Evolutionary conservation across 2,329 filamentous ascomycete species (phyloP).

Genomic region (Xylariaceae sp.): DNA sequence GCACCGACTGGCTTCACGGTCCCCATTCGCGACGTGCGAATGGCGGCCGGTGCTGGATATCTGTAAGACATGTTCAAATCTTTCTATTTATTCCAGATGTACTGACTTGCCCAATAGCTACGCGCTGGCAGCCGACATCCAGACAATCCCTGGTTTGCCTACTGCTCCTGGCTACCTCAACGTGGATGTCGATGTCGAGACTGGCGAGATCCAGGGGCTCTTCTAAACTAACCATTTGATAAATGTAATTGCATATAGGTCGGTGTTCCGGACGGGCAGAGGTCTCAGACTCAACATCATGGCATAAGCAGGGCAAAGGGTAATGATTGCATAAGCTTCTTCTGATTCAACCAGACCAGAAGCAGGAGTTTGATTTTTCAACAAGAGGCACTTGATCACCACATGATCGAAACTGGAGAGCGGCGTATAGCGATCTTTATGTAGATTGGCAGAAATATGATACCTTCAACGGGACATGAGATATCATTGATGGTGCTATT

Average conservation of each 20-base stretch:
- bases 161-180: conserved; percentile 95
- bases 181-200: conserved; percentile 78
- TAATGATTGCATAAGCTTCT: conserved; percentile 10
- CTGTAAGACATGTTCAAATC: conserved; percentile 52
- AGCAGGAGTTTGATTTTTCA: conserved; percentile 5
- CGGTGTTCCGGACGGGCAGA: conserved; percentile 8
- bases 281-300: conserved; percentile 16
- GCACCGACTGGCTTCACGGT: conserved; percentile 92
- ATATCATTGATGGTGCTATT: neutral
- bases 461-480: conserved; percentile 16
- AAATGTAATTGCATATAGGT: neutral
- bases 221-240: conserved; percentile 61
- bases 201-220: conserved; percentile 81
- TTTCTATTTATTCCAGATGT: conserved; percentile 10
- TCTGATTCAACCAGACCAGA: conserved; percentile 19
- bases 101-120: conserved; percentile 56
- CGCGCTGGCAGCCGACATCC: conserved; percentile 92
- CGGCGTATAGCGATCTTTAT: neutral
- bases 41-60: conserved; percentile 93
- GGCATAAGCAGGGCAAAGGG: conserved; percentile 4
- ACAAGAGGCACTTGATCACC: neutral
- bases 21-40: conserved; percentile 86
- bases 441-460: conserved; percentile 1
- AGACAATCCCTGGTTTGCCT: conserved; percentile 93
- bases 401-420: neutral